Percentiles rank a stretch among this genome's conserved stretches.
Evolutionary conservation across 768 basidiomycete genomes (phyloP).

Genomic region (Termitomyces eurrhizus): DNA sequence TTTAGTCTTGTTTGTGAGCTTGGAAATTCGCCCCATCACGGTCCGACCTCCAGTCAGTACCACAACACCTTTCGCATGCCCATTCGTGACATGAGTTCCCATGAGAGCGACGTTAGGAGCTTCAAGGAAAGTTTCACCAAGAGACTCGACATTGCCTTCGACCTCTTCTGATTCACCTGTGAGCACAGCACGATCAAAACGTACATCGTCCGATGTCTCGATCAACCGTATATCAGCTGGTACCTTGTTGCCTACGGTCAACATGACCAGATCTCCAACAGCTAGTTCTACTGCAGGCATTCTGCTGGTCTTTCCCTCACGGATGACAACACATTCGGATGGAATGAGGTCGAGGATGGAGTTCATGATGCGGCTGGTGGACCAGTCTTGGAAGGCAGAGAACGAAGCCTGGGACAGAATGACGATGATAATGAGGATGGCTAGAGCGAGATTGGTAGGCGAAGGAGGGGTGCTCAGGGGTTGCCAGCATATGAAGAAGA

Average conservation of each 20-base stretch:
- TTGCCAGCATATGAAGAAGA: conserved; percentile 14
- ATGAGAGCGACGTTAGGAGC: conserved; percentile 46
- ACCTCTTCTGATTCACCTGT: conserved; percentile 49
- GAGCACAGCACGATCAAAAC: conserved; percentile 49
- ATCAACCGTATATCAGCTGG: conserved; percentile 47
- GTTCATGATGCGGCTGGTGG: conserved; percentile 14
- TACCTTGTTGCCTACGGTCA: conserved; percentile 14
- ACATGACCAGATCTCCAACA: conserved; percentile 9
- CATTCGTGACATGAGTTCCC: conserved; percentile 38
- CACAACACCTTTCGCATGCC: conserved; percentile 36
- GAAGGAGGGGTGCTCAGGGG: conserved; percentile 9
- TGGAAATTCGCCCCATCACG: conserved; percentile 51
- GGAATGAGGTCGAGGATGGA: conserved; percentile 15
- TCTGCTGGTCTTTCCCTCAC: conserved; percentile 7
- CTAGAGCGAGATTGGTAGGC: conserved; percentile 13
- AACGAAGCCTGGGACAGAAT: conserved; percentile 10
- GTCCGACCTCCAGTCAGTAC: conserved; percentile 41
- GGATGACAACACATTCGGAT: conserved; percentile 10
- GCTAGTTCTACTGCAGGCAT: conserved; percentile 13
- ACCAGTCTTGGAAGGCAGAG: conserved; percentile 13
- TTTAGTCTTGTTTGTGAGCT: conserved; percentile 46
- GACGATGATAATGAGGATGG: conserved; percentile 12
- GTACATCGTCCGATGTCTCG: conserved; percentile 44
- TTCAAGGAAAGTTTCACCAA: conserved; percentile 45
- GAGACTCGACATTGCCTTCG: conserved; percentile 39